Base-by-base conservation (phyloP, 371 early-diverging fungal genomes). In the Funneliformis caledonium region DNA sequence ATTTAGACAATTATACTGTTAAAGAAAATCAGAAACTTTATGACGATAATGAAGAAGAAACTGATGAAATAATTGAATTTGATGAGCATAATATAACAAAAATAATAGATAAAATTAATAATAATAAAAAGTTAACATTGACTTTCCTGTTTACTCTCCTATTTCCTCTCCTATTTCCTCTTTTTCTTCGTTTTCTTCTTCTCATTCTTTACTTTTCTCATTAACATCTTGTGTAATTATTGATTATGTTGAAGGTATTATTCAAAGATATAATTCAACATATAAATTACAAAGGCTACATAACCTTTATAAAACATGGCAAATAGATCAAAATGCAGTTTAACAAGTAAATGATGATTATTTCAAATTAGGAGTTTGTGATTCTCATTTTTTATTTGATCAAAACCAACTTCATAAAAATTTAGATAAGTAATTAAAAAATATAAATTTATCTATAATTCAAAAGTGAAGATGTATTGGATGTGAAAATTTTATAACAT, bases 341-440 rank as follows among this genome's bases (percentile, higher is more conserved):
- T 2, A 5, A 26, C 22, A 64, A 31, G 26, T 19, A 26, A 12
- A 19, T 26, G 19, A 26, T 16, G 22, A 64, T 31, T 64, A 16
- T 11, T 16, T 0, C 11, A 64, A 64, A 9, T 19, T 64, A 16
- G 72, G 43, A 9, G 4, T 72, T 42, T 72, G 72, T 42, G 4
- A 72, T 72, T 45, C 52, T 2, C 31, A 73, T 47, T 72, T 72
- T 37, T 12, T 33, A 6, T 72, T 72, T 72, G 73, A 72, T 37
- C 47, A 50, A 10, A 72, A 72, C 31, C 6, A 9, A 16, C 48
- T 72, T 26, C 73, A 72, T 72, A 11, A 72, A 22, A 26, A 26
- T 26, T 26, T 26, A 26, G 26, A 26, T 26, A 26, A 26, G 26
- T 0, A 26, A 26, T 26, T 26, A 26, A 26, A 26, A 26, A 26